A percentile compares a stretch with the other conserved stretches of the same genome.
phyloP scores from a whole-genome alignment of 2,329 filamentous ascomycete species.

The Sporothrix luriei region DNA sequence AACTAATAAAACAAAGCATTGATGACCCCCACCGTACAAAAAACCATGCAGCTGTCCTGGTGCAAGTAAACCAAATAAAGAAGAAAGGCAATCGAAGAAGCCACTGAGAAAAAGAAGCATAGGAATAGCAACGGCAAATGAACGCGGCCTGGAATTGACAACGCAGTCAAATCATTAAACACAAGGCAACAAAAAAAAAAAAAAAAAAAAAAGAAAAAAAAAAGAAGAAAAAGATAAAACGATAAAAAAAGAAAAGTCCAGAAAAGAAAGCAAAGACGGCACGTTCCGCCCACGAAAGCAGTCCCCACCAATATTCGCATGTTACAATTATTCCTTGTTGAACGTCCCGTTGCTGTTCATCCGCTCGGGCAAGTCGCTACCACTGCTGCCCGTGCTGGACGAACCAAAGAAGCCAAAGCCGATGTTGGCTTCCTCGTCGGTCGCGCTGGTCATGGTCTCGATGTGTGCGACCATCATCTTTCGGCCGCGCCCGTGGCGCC shows the following conservation, averaged over 20 bases:
- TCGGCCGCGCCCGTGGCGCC: neutral
- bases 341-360: neutral
- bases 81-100: no score
- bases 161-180: neutral
- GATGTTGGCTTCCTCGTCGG: conserved; percentile 30
- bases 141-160: no score
- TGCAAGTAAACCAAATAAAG: no score
- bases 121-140: no score
- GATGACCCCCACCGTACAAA: no score
- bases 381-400: conserved; percentile 12
- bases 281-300: no score
- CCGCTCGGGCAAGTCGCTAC: conserved; percentile 1
- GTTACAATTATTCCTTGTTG: neutral
- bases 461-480: neutral
- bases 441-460: neutral
- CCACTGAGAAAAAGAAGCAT: neutral
- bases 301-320: neutral
- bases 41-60: no score
- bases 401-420: conserved; percentile 15
- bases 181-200: neutral
- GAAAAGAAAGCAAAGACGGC: no score
- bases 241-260: no score
- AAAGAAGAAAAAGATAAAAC: neutral
- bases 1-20: no score
- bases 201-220: no score